These are phyloP conservation scores for Crithidia sp. DNA, from an alignment of 208 protist species.

Conservation along the genomic window DNA sequence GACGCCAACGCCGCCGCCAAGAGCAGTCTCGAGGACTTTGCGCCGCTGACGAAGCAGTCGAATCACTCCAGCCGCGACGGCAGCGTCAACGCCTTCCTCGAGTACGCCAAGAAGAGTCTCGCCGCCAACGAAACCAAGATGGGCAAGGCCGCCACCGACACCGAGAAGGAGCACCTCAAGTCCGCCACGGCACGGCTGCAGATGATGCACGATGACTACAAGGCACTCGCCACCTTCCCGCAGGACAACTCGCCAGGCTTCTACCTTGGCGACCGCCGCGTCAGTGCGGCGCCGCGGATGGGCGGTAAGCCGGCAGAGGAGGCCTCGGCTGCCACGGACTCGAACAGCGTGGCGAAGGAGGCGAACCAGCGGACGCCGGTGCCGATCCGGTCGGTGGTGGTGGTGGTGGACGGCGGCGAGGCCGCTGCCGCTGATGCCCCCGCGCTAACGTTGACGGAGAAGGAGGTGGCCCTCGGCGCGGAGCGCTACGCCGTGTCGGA, in stretches of 20 bases:
- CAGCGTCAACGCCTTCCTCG: constrained; percentile 52
- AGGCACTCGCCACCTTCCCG: constrained; percentile 21
- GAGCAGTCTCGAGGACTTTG: constrained; percentile 30
- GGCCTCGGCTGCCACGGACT: background rate
- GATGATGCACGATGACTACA: constrained; percentile 45
- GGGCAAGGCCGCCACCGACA: constrained; percentile 12
- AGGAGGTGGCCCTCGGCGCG: constrained; percentile 19
- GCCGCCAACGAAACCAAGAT: constrained; percentile 30
- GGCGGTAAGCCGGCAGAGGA: constrained; percentile 20
- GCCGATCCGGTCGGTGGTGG: constrained; percentile 28
- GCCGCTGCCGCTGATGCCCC: background rate
- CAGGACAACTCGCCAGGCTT: constrained; percentile 25
- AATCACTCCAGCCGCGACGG: constrained; percentile 55
- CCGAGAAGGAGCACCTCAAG: constrained; percentile 28
- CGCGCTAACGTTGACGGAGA: constrained; percentile 22
- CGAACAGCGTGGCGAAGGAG: background rate
- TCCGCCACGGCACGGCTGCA: constrained; percentile 24
- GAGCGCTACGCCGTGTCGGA: constrained; percentile 36
- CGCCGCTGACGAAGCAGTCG: constrained; percentile 42
- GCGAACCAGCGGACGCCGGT: background rate
- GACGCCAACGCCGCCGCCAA: constrained; percentile 21
- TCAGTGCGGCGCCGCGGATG: constrained; percentile 22
- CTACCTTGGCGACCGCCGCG: constrained; percentile 35
- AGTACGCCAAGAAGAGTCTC: constrained; percentile 47
- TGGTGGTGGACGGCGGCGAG: constrained; percentile 14